These are phyloP conservation scores for Neurospora sublineolata DNA, from an alignment of 495 filamentous ascomycete genomes.

Conservation along the genomic window DNA sequence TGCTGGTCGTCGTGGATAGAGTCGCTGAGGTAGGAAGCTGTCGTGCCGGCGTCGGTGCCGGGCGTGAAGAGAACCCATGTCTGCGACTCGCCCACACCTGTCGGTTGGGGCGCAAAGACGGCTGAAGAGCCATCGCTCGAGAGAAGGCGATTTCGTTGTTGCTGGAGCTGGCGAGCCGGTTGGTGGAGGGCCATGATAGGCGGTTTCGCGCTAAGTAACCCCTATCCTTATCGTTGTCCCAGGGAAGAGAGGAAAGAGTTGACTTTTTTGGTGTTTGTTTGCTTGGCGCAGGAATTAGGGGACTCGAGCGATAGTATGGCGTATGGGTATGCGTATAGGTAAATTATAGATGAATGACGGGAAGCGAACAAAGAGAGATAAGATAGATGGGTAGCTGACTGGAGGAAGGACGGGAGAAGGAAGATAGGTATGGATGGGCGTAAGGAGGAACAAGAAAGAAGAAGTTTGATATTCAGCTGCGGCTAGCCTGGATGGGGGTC, in stretches of 20 bases:
- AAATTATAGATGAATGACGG: neutral
- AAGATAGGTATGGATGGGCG: neutral
- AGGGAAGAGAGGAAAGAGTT: neutral
- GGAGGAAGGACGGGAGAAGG: neutral
- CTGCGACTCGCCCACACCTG: slow-evolving; percentile 54
- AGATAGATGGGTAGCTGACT: neutral
- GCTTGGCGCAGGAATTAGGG: neutral
- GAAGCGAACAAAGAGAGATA: neutral
- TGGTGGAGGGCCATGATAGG: slow-evolving; percentile 76
- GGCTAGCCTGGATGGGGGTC: neutral
- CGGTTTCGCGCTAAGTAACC: neutral
- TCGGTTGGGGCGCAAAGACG: slow-evolving; percentile 28
- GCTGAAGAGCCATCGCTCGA: slow-evolving; percentile 35
- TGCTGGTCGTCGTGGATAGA: slow-evolving; percentile 61
- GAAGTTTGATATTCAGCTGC: neutral
- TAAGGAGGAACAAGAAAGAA: neutral
- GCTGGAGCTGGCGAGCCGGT: slow-evolving; percentile 50
- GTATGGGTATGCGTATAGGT: neutral
- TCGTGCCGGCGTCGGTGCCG: slow-evolving; percentile 47
- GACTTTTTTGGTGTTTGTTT: neutral
- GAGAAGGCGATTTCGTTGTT: slow-evolving; percentile 34
- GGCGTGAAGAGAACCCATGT: slow-evolving; percentile 97
- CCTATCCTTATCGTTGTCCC: neutral
- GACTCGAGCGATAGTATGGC: neutral
- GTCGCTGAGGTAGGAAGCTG: slow-evolving; percentile 51